Evolutionary conservation across 352 stramenopile genomes (phyloP), one percentile per base, ranked within the genome.

Genomic region (Globisporangium camurandrum): DNA sequence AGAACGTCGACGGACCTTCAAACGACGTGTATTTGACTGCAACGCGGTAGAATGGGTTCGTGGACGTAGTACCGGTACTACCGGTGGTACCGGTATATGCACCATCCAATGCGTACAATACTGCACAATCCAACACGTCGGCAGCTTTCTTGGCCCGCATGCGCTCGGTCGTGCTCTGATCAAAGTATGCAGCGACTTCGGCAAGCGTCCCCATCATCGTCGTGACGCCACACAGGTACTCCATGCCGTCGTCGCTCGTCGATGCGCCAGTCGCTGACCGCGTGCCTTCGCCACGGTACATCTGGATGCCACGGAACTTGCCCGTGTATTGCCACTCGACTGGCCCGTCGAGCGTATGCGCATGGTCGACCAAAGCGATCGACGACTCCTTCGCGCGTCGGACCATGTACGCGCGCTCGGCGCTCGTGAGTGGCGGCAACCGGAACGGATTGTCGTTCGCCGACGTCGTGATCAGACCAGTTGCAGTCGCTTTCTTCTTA

Each of bases 261-360:
- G n/a, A n/a, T n/a, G n/a, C n/a, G n/a, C n/a, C n/a, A n/a, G n/a
- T n/a, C n/a, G 50, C 51, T n/a, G n/a, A 36, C 41, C 68, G 65
- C 40, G 71, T 73, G 47, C 72, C 75, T 63, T 89, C 75, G 24
- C 77, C 77, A n/a, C 75, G 70, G 56, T 87, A 89, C 75, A 89
- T 89, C 40, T 86, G 75, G 51, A 89, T 87, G 39, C 75, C 75
- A 30, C 62, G 69, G 46, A 80, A 79, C 46, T 86, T 86, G 49
- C 77, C 77, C 26, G 72, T 84, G 61, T 86, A 87, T 31, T 85
- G 72, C 77, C 77, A 89, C 52, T 83, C 67, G 26, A 87, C 75
- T 17, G 77, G 77, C 0, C 77, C 77, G 37, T 86, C 71, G 28
- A 87, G 73, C 31, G 75, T 87, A 54, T 87, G 72, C 41, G 75